Conservation (phyloP, 2,329 filamentous ascomycete species). For the Botrytis hyacinthi region DNA sequence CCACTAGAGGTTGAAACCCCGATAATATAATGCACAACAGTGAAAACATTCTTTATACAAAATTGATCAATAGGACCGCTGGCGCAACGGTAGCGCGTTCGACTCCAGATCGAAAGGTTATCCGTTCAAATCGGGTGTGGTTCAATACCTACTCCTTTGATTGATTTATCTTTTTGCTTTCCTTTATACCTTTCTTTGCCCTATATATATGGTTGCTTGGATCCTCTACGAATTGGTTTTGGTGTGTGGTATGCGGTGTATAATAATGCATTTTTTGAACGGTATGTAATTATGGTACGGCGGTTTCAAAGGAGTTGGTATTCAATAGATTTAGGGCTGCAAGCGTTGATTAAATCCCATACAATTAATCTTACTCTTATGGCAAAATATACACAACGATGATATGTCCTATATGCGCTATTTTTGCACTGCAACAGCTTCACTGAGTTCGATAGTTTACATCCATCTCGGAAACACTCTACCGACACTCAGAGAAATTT, state of each 20-base stretch:
- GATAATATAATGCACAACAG: not conserved
- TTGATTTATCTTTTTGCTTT: not conserved
- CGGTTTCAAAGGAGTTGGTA: not conserved
- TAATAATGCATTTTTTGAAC: not conserved
- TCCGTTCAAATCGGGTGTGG: constrained; percentile 37
- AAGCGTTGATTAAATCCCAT: not conserved
- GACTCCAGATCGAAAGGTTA: constrained; percentile 38
- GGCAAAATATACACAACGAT: not conserved
- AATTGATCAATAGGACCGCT: constrained; percentile 18
- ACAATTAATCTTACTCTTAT: not conserved
- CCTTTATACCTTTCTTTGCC: not conserved
- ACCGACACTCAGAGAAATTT: not conserved
- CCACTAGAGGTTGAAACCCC: not conserved
- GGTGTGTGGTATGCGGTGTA: not conserved
- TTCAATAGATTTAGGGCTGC: not conserved
- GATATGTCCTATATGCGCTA: not conserved
- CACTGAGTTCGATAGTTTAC: not conserved
- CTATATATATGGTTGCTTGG: not conserved
- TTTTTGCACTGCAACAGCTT: not conserved
- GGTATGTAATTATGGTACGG: not conserved
- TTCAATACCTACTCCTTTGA: constrained; percentile 27
- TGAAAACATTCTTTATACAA: fast-evolving
- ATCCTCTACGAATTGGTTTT: not conserved
- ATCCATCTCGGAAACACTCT: not conserved
- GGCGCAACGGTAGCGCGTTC: constrained; percentile 30